Conservation (phyloP, 345 rosid species). For the Ceriops tagal region DNA sequence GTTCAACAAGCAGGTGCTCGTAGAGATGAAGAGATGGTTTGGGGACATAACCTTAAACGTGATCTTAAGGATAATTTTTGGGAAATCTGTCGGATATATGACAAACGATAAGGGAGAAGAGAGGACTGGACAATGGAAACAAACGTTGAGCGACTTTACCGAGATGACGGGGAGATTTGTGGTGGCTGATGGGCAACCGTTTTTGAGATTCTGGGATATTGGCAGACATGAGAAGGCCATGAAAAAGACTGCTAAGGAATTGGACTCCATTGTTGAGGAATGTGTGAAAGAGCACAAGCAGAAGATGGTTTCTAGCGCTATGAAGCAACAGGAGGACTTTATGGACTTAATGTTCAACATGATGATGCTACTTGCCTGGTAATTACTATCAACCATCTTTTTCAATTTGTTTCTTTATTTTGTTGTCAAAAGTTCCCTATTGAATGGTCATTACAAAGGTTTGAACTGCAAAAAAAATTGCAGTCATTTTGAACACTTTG, state of each 20-base stretch:
- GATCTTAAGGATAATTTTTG: slow-evolving; percentile 10
- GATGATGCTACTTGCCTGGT: slow-evolving; percentile 24
- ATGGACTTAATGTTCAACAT: slow-evolving; percentile 27
- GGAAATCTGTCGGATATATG: not conserved
- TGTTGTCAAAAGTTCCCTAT: no score
- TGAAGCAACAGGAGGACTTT: slow-evolving; percentile 22
- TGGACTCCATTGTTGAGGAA: not conserved
- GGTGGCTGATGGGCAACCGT: no score
- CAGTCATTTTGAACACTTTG: no score
- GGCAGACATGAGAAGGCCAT: no score
- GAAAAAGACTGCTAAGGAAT: no score
- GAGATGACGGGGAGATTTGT: not conserved
- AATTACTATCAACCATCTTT: not conserved
- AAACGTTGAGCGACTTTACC: slow-evolving; percentile 10
- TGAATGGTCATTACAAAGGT: no score
- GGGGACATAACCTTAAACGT: slow-evolving; percentile 16
- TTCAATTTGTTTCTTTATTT: not conserved
- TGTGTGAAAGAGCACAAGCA: slow-evolving; percentile 43
- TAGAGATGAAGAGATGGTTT: slow-evolving; percentile 16
- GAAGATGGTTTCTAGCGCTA: slow-evolving; percentile 5
- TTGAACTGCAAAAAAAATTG: no score
- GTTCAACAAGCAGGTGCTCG: not conserved
- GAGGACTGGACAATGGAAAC: not conserved
- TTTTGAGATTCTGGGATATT: no score
- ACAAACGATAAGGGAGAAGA: not conserved